Evolutionary conservation across 1,284 basidiomycete species (phyloP).

Genomic region (Puccinia polysora): DNA sequence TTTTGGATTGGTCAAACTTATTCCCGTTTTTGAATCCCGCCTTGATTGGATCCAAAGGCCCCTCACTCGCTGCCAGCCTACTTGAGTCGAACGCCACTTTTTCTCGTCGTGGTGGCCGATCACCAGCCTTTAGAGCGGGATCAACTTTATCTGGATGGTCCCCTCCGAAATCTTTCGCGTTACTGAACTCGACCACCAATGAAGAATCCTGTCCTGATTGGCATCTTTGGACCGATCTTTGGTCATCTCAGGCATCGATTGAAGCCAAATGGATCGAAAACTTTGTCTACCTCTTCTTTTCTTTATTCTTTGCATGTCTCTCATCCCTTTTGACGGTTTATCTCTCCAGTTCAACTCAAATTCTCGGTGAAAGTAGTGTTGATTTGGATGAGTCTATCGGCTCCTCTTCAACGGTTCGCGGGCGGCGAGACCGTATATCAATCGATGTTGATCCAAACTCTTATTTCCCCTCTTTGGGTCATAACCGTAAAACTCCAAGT

Average conservation of each 20-base stretch:
- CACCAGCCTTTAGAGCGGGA: constrained; percentile 13
- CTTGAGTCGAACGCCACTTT: constrained; percentile 1
- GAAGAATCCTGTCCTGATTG: constrained; percentile 61
- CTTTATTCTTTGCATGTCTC: constrained; percentile 60
- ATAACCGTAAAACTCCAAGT: constrained; percentile 14
- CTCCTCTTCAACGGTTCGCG: constrained; percentile 7
- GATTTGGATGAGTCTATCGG: background rate
- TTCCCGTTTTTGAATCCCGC: constrained; percentile 13
- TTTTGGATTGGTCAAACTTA: constrained; percentile 25
- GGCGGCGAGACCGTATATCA: too few species aligned
- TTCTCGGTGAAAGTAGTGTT: constrained; percentile 73
- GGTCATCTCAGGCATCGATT: constrained; percentile 36
- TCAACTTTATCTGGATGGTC: constrained; percentile 22
- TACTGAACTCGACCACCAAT: background rate
- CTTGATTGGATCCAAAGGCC: background rate
- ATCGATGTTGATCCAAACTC: background rate
- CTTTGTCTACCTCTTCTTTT: constrained; percentile 67
- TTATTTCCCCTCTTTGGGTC: background rate
- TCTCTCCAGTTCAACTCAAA: constrained; percentile 79
- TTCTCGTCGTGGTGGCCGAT: background rate
- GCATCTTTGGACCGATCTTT: constrained; percentile 62
- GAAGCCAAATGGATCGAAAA: constrained; percentile 61
- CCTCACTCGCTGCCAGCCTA: background rate
- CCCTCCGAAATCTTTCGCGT: background rate
- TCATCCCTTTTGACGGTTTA: constrained; percentile 77